Percentiles rank a stretch among this genome's conserved stretches.
Evolutionary conservation across 768 basidiomycete genomes (phyloP).

Genomic region (Punctularia strigosozonata): DNA sequence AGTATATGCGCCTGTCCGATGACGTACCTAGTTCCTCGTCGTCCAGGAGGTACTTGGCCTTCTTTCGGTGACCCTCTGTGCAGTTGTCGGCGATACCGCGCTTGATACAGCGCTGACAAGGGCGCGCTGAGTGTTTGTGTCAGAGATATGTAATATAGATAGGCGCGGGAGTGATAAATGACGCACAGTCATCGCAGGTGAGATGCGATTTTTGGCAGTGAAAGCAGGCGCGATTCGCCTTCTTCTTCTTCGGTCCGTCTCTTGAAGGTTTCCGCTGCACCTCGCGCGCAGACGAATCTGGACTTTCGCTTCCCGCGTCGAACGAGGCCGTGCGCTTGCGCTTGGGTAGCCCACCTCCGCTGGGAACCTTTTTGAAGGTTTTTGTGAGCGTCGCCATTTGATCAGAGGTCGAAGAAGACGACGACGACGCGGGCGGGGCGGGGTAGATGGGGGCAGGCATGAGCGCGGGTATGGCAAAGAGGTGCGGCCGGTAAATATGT

Average conservation of each 20-base stretch:
- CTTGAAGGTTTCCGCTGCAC: no score
- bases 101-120: constrained; percentile 92
- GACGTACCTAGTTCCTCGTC: constrained; percentile 80
- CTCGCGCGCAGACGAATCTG: constrained; percentile 27
- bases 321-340: constrained; percentile 53
- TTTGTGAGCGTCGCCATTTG: constrained; percentile 20
- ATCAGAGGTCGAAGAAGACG: no score
- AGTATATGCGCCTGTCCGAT: no score
- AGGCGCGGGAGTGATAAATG: constrained; percentile 3
- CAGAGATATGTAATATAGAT: not conserved
- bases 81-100: constrained; percentile 84
- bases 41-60: constrained; percentile 94
- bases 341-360: constrained; percentile 34
- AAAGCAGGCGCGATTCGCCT: constrained; percentile 86
- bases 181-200: constrained; percentile 94
- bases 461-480: constrained; percentile 14
- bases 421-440: constrained; percentile 11
- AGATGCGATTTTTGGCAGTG: constrained; percentile 96
- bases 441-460: constrained; percentile 11
- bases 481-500: no score
- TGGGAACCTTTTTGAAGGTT: no score
- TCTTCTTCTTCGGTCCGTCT: constrained; percentile 87
- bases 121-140: constrained; percentile 53
- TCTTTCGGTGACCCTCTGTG: constrained; percentile 92
- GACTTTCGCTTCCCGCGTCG: constrained; percentile 41